Percentiles rank a stretch among this genome's conserved stretches.
Conservation (phyloP, 768 basidiomycete species). For the Pluteus cervinus region DNA sequence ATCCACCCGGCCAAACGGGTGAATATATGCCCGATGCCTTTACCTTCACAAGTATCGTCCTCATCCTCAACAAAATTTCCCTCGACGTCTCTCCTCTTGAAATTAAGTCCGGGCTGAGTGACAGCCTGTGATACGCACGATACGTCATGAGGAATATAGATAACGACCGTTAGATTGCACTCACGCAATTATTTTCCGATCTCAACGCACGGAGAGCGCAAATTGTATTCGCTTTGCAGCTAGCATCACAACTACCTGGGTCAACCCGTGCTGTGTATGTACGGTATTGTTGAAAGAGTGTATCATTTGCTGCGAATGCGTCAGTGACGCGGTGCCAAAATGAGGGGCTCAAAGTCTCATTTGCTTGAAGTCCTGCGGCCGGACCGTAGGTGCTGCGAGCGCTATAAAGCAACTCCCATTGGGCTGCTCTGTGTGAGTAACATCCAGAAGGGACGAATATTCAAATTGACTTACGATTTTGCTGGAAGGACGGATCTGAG, state of each 20-base stretch:
- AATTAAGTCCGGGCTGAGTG: slow-evolving; percentile 17
- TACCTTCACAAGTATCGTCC: slow-evolving; percentile 24
- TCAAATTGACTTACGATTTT: slow-evolving; percentile 28
- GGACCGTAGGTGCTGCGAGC: slow-evolving; percentile 47
- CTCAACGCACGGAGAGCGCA: slow-evolving; percentile 39
- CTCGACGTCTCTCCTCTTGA: slow-evolving; percentile 11
- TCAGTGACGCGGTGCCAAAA: slow-evolving; percentile 64
- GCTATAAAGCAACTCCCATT: slow-evolving; percentile 52
- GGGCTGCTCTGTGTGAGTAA: slow-evolving; percentile 22
- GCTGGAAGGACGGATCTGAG: slow-evolving; percentile 37
- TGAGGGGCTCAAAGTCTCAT: slow-evolving; percentile 35
- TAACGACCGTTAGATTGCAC: too few relatives aligned
- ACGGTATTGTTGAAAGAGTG: slow-evolving; percentile 40
- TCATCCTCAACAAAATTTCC: slow-evolving; percentile 6
- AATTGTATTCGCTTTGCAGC: slow-evolving; percentile 34
- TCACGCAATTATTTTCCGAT: slow-evolving; percentile 37
- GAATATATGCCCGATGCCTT: slow-evolving; percentile 21
- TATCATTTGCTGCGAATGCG: slow-evolving; percentile 39
- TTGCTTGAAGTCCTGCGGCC: slow-evolving; percentile 30
- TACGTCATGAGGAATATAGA: too few relatives aligned
- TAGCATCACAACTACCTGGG: slow-evolving; percentile 25
- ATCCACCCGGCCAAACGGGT: slow-evolving; percentile 9
- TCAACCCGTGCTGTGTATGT: slow-evolving; percentile 32
- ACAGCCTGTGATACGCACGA: slow-evolving; percentile 9
- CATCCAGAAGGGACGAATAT: neutral